Conservation (phyloP, 371 early-diverging fungal species). For the Chytridiales sp. region DNA sequence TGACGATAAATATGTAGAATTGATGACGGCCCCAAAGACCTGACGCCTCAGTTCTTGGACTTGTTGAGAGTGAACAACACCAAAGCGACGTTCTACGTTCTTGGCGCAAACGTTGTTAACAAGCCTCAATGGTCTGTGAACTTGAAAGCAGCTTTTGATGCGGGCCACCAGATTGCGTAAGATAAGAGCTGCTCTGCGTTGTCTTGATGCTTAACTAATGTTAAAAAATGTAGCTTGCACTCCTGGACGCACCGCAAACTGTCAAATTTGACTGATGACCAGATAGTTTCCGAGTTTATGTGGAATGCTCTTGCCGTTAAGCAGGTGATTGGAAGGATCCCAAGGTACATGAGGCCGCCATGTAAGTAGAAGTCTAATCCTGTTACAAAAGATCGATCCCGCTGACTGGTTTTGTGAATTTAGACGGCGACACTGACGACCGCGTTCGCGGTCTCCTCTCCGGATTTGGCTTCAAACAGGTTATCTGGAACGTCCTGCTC, state of each 20-base stretch:
- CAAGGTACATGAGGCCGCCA: conserved; percentile 63
- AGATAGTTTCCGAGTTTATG: conserved; percentile 70
- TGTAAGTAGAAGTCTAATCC: conserved; percentile 48
- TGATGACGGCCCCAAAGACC: conserved; percentile 64
- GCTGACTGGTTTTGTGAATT: neutral
- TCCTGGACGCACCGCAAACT: conserved; percentile 56
- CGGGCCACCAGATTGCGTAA: conserved; percentile 33
- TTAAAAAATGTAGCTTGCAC: neutral
- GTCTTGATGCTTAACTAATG: neutral
- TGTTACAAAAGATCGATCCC: neutral
- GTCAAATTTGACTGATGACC: conserved; percentile 62
- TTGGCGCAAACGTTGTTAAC: conserved; percentile 50
- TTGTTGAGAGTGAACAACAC: conserved; percentile 42
- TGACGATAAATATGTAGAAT: conserved; percentile 27
- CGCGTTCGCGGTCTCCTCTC: conserved; percentile 39
- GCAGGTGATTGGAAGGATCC: conserved; percentile 60
- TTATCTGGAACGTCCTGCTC: conserved; percentile 37
- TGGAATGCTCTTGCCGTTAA: conserved; percentile 67
- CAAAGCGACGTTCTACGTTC: conserved; percentile 70
- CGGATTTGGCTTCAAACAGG: conserved; percentile 33
- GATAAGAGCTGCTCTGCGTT: neutral
- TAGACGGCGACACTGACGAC: conserved; percentile 49
- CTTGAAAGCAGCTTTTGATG: conserved; percentile 24
- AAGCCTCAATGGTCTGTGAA: conserved; percentile 1
- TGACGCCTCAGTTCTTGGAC: conserved; percentile 52